Percentiles rank a stretch among this genome's conserved stretches.
phyloP scores from a whole-genome alignment of 2,329 filamentous ascomycete genomes.

The Lomentospora prolificans region DNA sequence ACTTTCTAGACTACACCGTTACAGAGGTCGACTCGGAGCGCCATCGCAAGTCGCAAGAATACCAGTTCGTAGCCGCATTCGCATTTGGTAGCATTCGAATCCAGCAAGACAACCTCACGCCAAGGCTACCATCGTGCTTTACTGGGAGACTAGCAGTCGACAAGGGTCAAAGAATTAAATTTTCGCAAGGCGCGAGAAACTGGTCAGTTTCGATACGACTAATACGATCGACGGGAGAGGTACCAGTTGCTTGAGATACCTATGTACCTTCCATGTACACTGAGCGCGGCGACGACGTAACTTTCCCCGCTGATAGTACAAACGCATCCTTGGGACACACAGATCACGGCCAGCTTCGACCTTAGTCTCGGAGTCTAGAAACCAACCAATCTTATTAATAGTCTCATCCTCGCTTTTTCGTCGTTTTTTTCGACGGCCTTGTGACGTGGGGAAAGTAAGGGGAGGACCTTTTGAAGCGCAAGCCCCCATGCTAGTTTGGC shows the following conservation, averaged over 20 bases:
- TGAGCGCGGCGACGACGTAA: neutral
- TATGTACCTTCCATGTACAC: neutral
- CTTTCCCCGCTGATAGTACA: no score
- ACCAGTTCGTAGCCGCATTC: no score
- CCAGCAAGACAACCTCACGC: no score
- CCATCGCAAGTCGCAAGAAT: no score
- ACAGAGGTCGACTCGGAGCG: no score
- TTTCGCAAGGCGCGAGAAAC: neutral
- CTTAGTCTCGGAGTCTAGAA: neutral
- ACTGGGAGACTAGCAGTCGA: no score
- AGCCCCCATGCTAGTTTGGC: neutral
- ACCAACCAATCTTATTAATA: neutral
- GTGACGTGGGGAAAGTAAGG: neutral
- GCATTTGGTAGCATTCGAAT: no score
- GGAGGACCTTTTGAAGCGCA: conserved; percentile 1
- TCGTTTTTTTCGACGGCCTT: neutral
- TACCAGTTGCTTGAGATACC: neutral
- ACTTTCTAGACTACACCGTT: no score
- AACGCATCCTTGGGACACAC: no score
- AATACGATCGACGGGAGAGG: neutral
- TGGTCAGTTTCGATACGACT: neutral
- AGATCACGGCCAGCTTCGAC: neutral
- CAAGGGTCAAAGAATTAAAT: neutral
- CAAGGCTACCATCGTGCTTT: no score
- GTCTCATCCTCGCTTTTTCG: neutral